Base-by-base conservation (phyloP, 2,329 filamentous ascomycete genomes). In the Chrysoporthe austroafricana region DNA sequence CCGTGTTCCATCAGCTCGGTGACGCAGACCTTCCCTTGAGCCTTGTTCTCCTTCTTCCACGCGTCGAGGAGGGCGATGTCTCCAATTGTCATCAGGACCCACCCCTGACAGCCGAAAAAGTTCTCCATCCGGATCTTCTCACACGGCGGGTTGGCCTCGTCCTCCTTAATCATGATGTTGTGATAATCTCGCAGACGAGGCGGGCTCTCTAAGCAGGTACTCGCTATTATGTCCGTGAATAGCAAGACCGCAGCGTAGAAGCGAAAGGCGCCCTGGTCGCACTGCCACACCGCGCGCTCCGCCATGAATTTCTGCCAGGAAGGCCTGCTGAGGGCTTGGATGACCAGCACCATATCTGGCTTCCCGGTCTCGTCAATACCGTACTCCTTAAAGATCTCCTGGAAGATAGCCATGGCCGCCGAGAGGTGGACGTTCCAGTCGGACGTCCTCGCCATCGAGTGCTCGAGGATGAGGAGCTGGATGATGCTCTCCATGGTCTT, bases 381-480 rank as follows among this genome's bases (percentile, higher is more conserved):
- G 5, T 73, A 73, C 81, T 74, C 64, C 0, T 80, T 78, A 0
- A 84, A 72, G 34, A 84, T 76, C 70, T 85, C 82, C 63, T 78
- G 75, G 67, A 86, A 86, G 62, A 87, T 78, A 42, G 80, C 79
- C 61, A 84, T 74, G 52, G 84, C 84, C 2, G 82, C 84, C 72
- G 82, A 80, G 39, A 82, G 81, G 73, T 85, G 85, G 72, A 81
- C 78, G 66, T 81, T 83, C 79, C 80, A 86, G 72, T 83, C 84
- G 2, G 80, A 77, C 62, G 81, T 82, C 69, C 80, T 81, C 57
- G 76, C 78, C 3, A 79, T 79, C 8, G 79, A 77, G 26, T 83
- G 77, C 73, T 87, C 84, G 69, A 86, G 87, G 68, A 83, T 80
- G 63, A 86, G 80, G 65, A 87, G 79, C 73, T 87, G 85, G 44